Percentiles rank a stretch among this genome's conserved stretches.
phyloP scores from a whole-genome alignment of 495 filamentous ascomycete species.

The Penicillium waksmanii region DNA sequence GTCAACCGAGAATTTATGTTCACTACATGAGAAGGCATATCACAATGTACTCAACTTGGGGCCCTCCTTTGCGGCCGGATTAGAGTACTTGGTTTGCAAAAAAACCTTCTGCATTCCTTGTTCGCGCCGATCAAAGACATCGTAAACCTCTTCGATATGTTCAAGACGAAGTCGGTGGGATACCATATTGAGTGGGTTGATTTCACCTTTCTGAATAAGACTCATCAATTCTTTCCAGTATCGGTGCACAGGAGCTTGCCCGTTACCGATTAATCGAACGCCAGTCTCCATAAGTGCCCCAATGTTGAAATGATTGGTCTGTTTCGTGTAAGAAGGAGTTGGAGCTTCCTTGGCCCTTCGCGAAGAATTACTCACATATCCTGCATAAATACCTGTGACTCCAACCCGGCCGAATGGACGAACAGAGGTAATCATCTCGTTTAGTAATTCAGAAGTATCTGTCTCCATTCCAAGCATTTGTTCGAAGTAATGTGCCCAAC shows the following conservation, averaged over 20 bases:
- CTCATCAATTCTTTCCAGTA: slow-evolving; percentile 56
- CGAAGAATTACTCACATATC: slow-evolving; percentile 61
- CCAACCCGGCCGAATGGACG: slow-evolving; percentile 75
- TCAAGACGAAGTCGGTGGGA: slow-evolving; percentile 76
- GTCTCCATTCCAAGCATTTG: slow-evolving; percentile 75
- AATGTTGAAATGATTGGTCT: slow-evolving; percentile 84
- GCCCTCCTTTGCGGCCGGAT: slow-evolving; percentile 52
- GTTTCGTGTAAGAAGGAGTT: neutral
- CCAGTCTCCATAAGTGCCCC: slow-evolving; percentile 84
- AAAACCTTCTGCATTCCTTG: slow-evolving; percentile 74
- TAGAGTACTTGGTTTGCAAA: slow-evolving; percentile 68
- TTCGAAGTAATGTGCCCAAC: slow-evolving; percentile 80
- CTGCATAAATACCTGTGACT: slow-evolving; percentile 81
- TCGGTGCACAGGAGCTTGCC: slow-evolving; percentile 77
- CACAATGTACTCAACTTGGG: slow-evolving; percentile 46
- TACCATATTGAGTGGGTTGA: slow-evolving; percentile 80
- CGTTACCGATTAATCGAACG: slow-evolving; percentile 74
- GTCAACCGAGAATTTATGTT: too few species aligned
- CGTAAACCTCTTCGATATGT: slow-evolving; percentile 61
- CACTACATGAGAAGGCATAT: too few species aligned
- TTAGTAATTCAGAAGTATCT: slow-evolving; percentile 83
- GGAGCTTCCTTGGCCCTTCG: neutral
- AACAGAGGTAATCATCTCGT: slow-evolving; percentile 83
- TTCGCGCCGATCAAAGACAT: slow-evolving; percentile 66
- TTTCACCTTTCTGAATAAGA: slow-evolving; percentile 68